Evolutionary conservation across 257 asterid species (phyloP).

Genomic region (Solanum commersonii): DNA sequence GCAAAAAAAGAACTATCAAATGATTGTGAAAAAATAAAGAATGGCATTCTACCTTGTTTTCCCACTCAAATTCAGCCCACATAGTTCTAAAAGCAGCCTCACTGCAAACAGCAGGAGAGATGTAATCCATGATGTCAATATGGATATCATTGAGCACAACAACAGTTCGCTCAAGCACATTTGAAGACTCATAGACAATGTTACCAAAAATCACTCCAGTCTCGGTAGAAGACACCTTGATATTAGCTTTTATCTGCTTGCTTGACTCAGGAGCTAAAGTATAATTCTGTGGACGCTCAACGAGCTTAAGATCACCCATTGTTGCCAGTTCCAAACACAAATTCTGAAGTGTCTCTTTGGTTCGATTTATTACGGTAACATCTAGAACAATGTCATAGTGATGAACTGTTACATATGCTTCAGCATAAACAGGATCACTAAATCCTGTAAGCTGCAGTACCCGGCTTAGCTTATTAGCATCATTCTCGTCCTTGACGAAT

Average conservation of each 20-base stretch:
- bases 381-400: slow-evolving; percentile 92
- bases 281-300: slow-evolving; percentile 95
- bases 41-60: slow-evolving; percentile 61
- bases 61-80: slow-evolving; percentile 99
- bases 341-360: slow-evolving; percentile 92
- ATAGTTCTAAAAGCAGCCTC: slow-evolving; percentile 88
- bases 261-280: slow-evolving; percentile 84
- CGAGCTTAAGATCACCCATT: slow-evolving; percentile 97
- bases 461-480: slow-evolving; percentile 78
- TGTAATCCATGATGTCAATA: slow-evolving; percentile 95
- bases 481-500: slow-evolving; percentile 71
- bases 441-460: slow-evolving; percentile 91
- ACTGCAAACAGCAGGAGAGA: slow-evolving; percentile 88
- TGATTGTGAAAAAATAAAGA: not conserved
- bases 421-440: slow-evolving; percentile 95
- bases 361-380: slow-evolving; percentile 78
- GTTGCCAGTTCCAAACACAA: slow-evolving; percentile 92
- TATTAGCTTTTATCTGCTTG: slow-evolving; percentile 90
- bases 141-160: slow-evolving; percentile 92
- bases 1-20: not conserved
- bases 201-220: slow-evolving; percentile 96
- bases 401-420: slow-evolving; percentile 92
- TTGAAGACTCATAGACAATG: slow-evolving; percentile 89
- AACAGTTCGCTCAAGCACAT: slow-evolving; percentile 83
- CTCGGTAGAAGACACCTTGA: slow-evolving; percentile 95